Evolutionary conservation across 495 filamentous ascomycete species (phyloP), one percentile per base, ranked within the genome.

Genomic region (Aspergillus asperescens): DNA sequence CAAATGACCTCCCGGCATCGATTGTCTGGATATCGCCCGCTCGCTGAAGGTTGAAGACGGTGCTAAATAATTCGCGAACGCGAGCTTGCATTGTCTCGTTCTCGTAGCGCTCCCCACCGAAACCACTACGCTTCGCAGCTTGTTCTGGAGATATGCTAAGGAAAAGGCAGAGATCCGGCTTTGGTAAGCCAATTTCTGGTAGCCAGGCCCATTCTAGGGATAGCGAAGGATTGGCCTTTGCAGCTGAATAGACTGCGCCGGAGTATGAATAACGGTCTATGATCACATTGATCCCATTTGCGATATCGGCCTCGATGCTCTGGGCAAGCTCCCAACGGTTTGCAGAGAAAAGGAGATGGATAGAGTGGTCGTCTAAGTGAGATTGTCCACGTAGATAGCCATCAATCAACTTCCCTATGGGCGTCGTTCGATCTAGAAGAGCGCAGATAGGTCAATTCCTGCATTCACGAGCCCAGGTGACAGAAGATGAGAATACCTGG

Each of bases 221-320:
- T 7, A 96, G 75, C 6, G 68, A 71, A 7, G 83, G 80, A 61
- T 87, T 88, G 19, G 79, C 74, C 61, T 96, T 96, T 0, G 93
- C 93, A n/a, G 89, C 87, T n/a, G 85, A 88, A 71, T 97, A 98
- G 16, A 96, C 89, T 40, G 88, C 86, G 15, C 93, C 93, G 29
- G 85, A 89, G 70, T 96, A 90, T 61, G 92, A 94, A 70, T 96
- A 98, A 34, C 93, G 83, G 68, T 98, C 93, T 47, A 91, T 81
- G 24, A 98, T 78, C 7, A 98, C 77, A 0, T 82, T 95, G 37
- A 71, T 80, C 13, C 90, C 91, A 6, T 68, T 65, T 7, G 69
- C 57, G 19, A 95, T 77, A 35, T 83, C 77, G 8, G 74, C 49
- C 39, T 80, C 63, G 27, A 93, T 91, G 29, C 74, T 76, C 44